Evolutionary conservation across 495 filamentous ascomycete species (phyloP).

Genomic region (Trichoderma orchidacearum): DNA sequence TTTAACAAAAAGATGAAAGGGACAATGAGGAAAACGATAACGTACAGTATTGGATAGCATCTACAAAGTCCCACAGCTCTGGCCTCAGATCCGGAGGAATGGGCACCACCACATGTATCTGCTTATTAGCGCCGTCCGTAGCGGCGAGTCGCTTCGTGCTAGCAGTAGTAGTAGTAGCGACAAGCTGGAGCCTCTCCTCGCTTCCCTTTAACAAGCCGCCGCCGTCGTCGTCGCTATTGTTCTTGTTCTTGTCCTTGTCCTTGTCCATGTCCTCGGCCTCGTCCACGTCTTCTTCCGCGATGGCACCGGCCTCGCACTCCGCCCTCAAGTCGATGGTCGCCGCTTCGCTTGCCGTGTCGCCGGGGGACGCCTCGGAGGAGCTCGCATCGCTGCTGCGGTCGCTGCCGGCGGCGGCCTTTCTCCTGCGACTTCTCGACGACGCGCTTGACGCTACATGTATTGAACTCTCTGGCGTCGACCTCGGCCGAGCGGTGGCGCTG

Average conservation of each 20-base stretch:
- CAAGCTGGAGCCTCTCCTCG: background rate
- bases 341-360: background rate
- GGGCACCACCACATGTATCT: background rate
- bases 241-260: background rate
- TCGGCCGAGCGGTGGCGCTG: too few species aligned
- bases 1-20: background rate
- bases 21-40: background rate
- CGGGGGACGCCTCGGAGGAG: background rate
- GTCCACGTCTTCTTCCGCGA: too few species aligned
- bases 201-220: background rate
- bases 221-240: background rate
- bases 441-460: too few species aligned
- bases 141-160: background rate
- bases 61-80: background rate
- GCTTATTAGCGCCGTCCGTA: background rate
- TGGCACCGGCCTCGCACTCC: too few species aligned
- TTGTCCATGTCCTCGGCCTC: too few species aligned
- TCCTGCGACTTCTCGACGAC: background rate
- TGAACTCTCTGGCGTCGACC: too few species aligned
- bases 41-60: background rate
- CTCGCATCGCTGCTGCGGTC: background rate
- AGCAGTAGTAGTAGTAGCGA: too few species aligned
- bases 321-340: background rate
- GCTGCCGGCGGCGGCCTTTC: background rate
- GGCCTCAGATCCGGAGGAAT: background rate